Percentiles rank a stretch among this genome's conserved stretches.
phyloP scores from a whole-genome alignment of 31 red algal species.

The Odonthalia washingtoniensis region DNA sequence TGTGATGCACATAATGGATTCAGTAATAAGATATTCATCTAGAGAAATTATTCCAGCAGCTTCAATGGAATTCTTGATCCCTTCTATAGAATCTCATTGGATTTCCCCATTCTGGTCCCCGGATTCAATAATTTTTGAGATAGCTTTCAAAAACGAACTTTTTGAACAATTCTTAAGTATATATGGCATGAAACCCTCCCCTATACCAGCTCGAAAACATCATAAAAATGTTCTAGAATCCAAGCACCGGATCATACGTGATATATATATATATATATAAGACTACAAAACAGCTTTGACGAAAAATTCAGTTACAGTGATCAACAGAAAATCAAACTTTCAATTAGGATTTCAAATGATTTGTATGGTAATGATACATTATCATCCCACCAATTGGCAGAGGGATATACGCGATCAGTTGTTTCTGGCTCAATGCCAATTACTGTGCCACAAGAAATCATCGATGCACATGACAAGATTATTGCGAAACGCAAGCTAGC shows the following conservation, averaged over 20 bases:
- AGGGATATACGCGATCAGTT: not conserved
- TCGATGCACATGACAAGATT: too few species aligned
- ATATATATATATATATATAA: not conserved
- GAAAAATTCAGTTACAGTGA: too few species aligned
- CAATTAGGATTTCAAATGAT: not conserved
- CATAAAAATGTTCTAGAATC: not conserved
- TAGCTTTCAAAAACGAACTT: too few species aligned
- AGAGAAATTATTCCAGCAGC: not conserved
- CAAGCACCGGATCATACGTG: not conserved
- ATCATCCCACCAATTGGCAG: not conserved
- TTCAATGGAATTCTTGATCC: too few species aligned
- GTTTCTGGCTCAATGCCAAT: too few species aligned
- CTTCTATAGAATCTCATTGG: too few species aligned
- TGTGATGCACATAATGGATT: slow-evolving; percentile 22
- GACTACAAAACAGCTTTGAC: not conserved
- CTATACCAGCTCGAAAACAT: not conserved
- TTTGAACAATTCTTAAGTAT: too few species aligned
- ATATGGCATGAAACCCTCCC: too few species aligned
- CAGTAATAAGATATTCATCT: not conserved
- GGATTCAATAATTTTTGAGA: too few species aligned
- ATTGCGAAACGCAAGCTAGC: too few species aligned
- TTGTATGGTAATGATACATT: not conserved
- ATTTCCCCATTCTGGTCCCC: too few species aligned
- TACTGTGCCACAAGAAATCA: too few species aligned
- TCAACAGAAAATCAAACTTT: not conserved